Evolutionary conservation across 768 basidiomycete genomes (phyloP).

Genomic region (Auriscalpium microsporum): DNA sequence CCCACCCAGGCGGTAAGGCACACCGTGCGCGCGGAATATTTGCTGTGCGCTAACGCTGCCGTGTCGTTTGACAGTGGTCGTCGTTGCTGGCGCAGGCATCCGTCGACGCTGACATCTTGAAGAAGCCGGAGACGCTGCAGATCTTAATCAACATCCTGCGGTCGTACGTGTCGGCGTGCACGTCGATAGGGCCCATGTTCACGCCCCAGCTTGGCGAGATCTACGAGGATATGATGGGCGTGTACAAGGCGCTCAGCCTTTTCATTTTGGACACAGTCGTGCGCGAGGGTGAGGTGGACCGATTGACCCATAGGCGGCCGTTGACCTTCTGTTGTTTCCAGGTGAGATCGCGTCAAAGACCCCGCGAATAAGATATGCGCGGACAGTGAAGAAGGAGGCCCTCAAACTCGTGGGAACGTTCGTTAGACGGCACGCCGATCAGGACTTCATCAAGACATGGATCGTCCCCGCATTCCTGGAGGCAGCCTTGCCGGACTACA

Average conservation of each 20-base stretch:
- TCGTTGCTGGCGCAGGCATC: slow-evolving; percentile 93
- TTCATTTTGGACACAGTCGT: slow-evolving; percentile 92
- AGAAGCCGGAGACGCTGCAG: slow-evolving; percentile 89
- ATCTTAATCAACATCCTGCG: slow-evolving; percentile 94
- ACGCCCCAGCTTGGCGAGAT: slow-evolving; percentile 90
- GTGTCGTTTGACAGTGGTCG: slow-evolving; percentile 68
- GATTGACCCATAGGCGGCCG: too few species aligned
- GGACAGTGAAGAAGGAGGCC: slow-evolving; percentile 98
- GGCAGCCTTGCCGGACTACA: slow-evolving; percentile 94
- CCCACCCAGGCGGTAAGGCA: slow-evolving; percentile 88
- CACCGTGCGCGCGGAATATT: not conserved
- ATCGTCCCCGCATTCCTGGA: slow-evolving; percentile 94
- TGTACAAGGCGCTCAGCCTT: slow-evolving; percentile 94
- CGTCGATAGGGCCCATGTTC: slow-evolving; percentile 94
- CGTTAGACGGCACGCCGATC: slow-evolving; percentile 92
- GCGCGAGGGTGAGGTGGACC: slow-evolving; percentile 53
- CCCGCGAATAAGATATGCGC: slow-evolving; percentile 85
- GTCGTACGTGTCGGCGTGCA: slow-evolving; percentile 96
- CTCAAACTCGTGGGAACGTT: slow-evolving; percentile 96
- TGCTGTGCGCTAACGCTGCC: not conserved
- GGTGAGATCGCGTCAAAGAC: slow-evolving; percentile 92
- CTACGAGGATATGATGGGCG: slow-evolving; percentile 95
- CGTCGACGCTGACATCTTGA: slow-evolving; percentile 84
- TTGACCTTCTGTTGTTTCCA: slow-evolving; percentile 20
- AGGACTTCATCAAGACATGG: slow-evolving; percentile 83